Evolutionary conservation across 768 basidiomycete species (phyloP).

Genomic region (Cystofilobasidium ferigula): DNA sequence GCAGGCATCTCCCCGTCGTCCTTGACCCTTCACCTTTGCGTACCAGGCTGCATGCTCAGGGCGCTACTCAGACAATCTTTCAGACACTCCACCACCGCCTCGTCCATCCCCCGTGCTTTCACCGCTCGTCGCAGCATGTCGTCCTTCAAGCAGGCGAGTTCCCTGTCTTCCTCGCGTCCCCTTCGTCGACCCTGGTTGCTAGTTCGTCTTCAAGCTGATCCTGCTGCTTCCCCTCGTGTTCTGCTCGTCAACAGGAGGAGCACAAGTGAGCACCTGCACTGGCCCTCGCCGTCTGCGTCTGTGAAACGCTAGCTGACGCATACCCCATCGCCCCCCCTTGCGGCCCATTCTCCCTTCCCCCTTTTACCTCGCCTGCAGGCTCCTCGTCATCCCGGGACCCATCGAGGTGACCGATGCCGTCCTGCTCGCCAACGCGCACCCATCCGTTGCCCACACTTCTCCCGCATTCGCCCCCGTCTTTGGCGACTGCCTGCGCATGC

Average conservation of each 20-base stretch:
- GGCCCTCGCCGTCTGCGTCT: too few species aligned
- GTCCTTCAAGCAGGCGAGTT: conserved; percentile 19
- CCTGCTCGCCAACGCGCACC: conserved; percentile 85
- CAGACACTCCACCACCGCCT: too few species aligned
- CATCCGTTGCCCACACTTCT: conserved; percentile 68
- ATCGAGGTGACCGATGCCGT: conserved; percentile 45
- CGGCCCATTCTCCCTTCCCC: neutral
- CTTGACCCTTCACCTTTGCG: too few species aligned
- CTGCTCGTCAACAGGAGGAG: neutral
- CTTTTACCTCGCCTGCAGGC: conserved; percentile 27
- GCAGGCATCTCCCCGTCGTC: too few species aligned
- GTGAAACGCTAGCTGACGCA: neutral
- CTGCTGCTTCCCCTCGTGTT: neutral
- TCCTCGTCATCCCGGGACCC: conserved; percentile 31
- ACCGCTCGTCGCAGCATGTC: conserved; percentile 12
- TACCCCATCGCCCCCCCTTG: neutral
- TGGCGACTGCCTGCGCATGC: conserved; percentile 52
- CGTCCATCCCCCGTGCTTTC: neutral
- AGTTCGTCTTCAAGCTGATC: neutral
- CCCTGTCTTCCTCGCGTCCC: neutral
- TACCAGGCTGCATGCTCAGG: too few species aligned
- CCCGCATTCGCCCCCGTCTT: conserved; percentile 70
- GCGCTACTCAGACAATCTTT: too few species aligned
- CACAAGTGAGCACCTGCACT: conserved; percentile 8
- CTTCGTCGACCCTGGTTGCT: neutral